A percentile compares a stretch with the other conserved stretches of the same genome.
These are phyloP conservation scores for Endoconidiophora laricicola DNA, from an alignment of 2,329 filamentous ascomycete genomes.

Conservation along the genomic window DNA sequence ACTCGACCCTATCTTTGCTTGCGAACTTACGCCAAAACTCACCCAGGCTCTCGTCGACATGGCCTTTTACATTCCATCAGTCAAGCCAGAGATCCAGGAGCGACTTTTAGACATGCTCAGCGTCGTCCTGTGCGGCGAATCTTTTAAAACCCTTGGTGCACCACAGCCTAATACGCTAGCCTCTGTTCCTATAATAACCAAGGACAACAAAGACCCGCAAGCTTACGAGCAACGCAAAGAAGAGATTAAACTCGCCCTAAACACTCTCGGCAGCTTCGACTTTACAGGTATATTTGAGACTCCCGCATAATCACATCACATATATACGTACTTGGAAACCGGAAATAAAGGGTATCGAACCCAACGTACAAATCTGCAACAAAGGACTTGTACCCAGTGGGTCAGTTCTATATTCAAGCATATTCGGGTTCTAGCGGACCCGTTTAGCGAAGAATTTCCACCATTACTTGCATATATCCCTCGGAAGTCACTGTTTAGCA, in stretches of 20 bases:
- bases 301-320: neutral
- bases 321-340: slow-evolving; percentile 12
- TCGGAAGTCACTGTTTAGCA: slow-evolving; percentile 5
- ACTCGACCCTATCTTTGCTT: slow-evolving; percentile 91
- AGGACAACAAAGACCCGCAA: slow-evolving; percentile 70
- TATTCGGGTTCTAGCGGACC: neutral
- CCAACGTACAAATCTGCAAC: too few relatives aligned
- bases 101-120: slow-evolving; percentile 88
- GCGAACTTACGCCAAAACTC: slow-evolving; percentile 80
- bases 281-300: slow-evolving; percentile 37
- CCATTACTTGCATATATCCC: too few relatives aligned
- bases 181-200: slow-evolving; percentile 66
- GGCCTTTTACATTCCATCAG: slow-evolving; percentile 94
- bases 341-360: slow-evolving; percentile 9
- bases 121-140: slow-evolving; percentile 77
- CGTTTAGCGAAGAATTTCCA: neutral
- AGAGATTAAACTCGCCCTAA: slow-evolving; percentile 83
- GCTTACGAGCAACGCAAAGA: slow-evolving; percentile 66
- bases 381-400: neutral
- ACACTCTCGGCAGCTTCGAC: slow-evolving; percentile 95
- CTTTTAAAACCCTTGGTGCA: slow-evolving; percentile 82
- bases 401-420: neutral
- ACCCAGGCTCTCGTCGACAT: slow-evolving; percentile 95
- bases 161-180: slow-evolving; percentile 68
- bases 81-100: slow-evolving; percentile 85